Evolutionary conservation across 352 stramenopile species (phyloP).

Genomic region (Pythium pyrilobum): DNA sequence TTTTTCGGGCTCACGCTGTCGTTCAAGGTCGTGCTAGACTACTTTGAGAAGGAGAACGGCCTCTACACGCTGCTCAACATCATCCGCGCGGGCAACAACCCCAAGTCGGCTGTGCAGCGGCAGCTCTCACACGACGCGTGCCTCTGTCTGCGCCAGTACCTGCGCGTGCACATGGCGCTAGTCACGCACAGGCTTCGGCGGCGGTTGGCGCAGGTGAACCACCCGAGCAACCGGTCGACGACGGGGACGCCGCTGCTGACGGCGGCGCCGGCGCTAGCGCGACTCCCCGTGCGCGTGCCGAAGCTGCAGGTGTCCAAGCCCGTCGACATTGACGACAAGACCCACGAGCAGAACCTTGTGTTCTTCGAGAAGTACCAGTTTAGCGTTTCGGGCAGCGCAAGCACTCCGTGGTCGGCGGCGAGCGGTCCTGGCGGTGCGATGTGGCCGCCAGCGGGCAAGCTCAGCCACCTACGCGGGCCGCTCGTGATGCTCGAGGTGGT

Average conservation of each 20-base stretch:
- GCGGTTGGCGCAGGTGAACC: slow-evolving; percentile 54
- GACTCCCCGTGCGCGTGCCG: slow-evolving; percentile 58
- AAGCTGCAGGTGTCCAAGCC: slow-evolving; percentile 75
- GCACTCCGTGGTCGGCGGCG: slow-evolving; percentile 48
- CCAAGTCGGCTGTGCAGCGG: slow-evolving; percentile 68
- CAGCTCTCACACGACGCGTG: slow-evolving; percentile 82
- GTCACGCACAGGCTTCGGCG: slow-evolving; percentile 63
- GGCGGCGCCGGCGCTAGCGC: slow-evolving; percentile 41
- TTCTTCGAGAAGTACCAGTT: slow-evolving; percentile 85
- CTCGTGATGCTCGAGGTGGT: slow-evolving; percentile 79
- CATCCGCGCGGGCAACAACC: slow-evolving; percentile 71
- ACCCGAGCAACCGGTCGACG: slow-evolving; percentile 39
- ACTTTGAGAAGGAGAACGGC: slow-evolving; percentile 81
- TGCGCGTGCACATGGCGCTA: slow-evolving; percentile 76
- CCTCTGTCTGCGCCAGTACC: slow-evolving; percentile 77
- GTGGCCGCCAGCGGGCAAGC: slow-evolving; percentile 67
- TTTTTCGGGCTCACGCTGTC: slow-evolving; percentile 78
- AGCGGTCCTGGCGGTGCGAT: slow-evolving; percentile 48
- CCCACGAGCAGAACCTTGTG: slow-evolving; percentile 73
- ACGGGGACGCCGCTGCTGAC: slow-evolving; percentile 39
- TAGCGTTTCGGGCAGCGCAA: slow-evolving; percentile 42
- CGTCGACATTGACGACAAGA: slow-evolving; percentile 82
- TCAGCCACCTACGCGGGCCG: slow-evolving; percentile 66
- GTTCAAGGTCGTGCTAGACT: slow-evolving; percentile 79
- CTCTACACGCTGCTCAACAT: slow-evolving; percentile 83